Evolutionary conservation across 495 filamentous ascomycete genomes (phyloP), one percentile per base, ranked within the genome.

Genomic region (Amorphotheca resinae): DNA sequence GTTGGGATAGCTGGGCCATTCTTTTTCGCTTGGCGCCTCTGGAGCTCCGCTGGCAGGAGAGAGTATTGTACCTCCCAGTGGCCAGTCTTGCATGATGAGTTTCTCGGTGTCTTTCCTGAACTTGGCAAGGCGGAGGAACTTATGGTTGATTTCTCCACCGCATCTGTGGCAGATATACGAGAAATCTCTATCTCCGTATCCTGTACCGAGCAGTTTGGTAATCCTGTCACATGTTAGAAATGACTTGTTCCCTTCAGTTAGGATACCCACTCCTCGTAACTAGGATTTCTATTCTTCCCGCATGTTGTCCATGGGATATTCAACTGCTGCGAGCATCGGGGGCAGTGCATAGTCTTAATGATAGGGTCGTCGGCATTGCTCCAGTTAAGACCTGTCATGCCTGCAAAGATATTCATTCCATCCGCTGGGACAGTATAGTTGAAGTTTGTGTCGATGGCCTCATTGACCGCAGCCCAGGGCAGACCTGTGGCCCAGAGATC

Each of bases 131-230:
- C 46, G 44, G 15, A 60, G 46, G 11, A 53, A 33, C 23, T 59
- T 53, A 37, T 59, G 51, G 23, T 54, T 46, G 32, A 57, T 37
- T 4, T 42, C 33, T 2, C 21, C 22, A 16, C 33, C 42, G 28
- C 58, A 60, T 30, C 41, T 46, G 7, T 45, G n/a, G 45, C 73
- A 75, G 0, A 1, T 7, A 41, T 49, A 53, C 0, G 45, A 26
- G 33, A 87, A 73, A 11, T 67, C 61, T 38, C 69, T 71, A 50
- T 88, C 83, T 9, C 79, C 76, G 49, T 74, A 82, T n/a, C 83
- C 83, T n/a, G 55, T 53, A 4, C 69, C 69, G 6, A 48, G 42
- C 38, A 51, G 42, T 9, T 48, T 45, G 9, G 18, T 41, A 17
- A 50, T 22, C 8, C 51, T 49, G 23, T 1, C 12, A 17, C 1